phyloP scores from a whole-genome alignment of 169 alveolate species.

The Eimeria necatrix region DNA sequence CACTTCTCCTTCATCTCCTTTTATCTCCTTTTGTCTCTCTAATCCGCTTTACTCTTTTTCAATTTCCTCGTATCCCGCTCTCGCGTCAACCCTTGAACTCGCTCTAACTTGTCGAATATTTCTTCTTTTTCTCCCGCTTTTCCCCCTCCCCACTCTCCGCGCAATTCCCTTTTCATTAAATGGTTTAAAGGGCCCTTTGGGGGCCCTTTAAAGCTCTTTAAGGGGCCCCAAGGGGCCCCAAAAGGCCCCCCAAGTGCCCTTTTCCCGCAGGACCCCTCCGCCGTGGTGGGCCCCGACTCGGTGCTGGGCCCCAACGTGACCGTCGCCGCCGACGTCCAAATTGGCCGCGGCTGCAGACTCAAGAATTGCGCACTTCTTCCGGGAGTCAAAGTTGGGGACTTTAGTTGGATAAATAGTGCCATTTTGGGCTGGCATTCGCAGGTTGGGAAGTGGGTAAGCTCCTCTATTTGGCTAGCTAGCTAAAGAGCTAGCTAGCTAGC shows the following conservation, averaged over 20 bases:
- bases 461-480: too few species aligned
- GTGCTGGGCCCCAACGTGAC: conserved; percentile 95
- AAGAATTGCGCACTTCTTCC: conserved; percentile 91
- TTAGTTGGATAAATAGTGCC: conserved; percentile 91
- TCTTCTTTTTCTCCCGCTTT: background rate
- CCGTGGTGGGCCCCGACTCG: conserved; percentile 91
- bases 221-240: too few species aligned
- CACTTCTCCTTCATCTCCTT: too few species aligned
- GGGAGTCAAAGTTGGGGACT: conserved; percentile 88
- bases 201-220: too few species aligned
- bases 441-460: conserved; percentile 96
- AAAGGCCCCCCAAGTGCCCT: background rate
- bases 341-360: conserved; percentile 96
- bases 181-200: background rate
- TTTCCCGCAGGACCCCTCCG: conserved; percentile 82
- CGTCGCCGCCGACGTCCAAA: conserved; percentile 94
- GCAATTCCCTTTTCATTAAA: background rate
- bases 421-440: conserved; percentile 96
- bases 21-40: too few species aligned
- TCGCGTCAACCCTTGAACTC: too few species aligned
- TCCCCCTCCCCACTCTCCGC: background rate
- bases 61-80: too few species aligned
- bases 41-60: too few species aligned
- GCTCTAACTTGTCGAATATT: background rate
- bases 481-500: background rate